Evolutionary conservation across 2,329 filamentous ascomycete species (phyloP), one percentile per base, ranked within the genome.

Genomic region (Ophiobolus disseminans): DNA sequence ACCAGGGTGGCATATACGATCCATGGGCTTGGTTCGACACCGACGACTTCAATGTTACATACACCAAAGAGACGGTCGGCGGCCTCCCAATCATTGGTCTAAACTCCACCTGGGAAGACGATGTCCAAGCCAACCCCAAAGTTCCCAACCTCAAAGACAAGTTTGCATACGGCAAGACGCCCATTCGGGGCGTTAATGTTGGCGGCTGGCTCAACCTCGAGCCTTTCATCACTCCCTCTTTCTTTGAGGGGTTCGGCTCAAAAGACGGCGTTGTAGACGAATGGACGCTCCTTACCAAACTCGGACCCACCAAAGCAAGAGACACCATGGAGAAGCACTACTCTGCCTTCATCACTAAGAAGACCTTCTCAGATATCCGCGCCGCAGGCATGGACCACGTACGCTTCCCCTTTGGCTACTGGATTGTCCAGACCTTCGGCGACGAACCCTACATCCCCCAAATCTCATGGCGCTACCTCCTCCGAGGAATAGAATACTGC

Each of bases 161-260:
- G 1, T 97, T 93, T 82, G 85, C 87, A 2, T 99, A 97, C 63
- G 83, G 86, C 2, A 85, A 83, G 17, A 86, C 81, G 45, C 91
- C 92, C 2, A 91, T 95, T 19, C 85, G 93, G 5, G 94, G 94
- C 1, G 90, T 97, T 26, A 97, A 96, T 63, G 71, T 97, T 1
- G 94, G 94, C 40, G 94, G 94, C 10, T 99, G 94, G 94, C 82
- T 99, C 1, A 89, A 88, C 2, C 77, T 99, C 10, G 94, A 99
- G 66, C 94, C 94, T 0, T 97, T 96, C 71, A 97, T 99, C 69
- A 93, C 90, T 3, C 94, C 94, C 0, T 97, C 92, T 0, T 81
- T 96, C 20, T 99, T 99, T 75, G 76, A 85, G 53, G 82, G 82
- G 53, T 90, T 88, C 68, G 76, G 79, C 30, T 72, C 75, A 2